A percentile compares a stretch with the other conserved stretches of the same genome.
Evolutionary conservation across 805 yeast species (phyloP).

Genomic region (Novakomyces olei): DNA sequence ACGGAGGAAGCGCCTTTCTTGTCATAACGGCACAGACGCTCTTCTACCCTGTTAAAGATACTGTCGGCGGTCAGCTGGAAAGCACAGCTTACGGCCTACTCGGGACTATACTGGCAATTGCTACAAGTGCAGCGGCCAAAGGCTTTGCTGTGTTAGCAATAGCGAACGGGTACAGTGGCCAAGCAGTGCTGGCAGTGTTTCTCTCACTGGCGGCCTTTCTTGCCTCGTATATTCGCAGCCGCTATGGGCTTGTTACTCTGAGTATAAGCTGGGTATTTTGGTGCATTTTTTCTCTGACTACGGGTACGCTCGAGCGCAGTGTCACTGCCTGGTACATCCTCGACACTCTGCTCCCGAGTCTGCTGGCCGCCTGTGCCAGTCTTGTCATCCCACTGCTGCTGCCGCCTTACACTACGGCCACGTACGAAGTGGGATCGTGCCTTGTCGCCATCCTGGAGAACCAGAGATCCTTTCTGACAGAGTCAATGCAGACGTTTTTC

Average conservation of each 20-base stretch:
- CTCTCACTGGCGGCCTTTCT: slow-evolving; percentile 1
- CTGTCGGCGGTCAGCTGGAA: slow-evolving; percentile 1
- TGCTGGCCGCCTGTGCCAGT: no score
- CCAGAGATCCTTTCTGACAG: no score
- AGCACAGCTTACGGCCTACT: not conserved
- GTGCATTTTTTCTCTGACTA: no score
- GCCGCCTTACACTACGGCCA: no score
- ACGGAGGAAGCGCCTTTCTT: slow-evolving; percentile 1
- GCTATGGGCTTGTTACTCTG: not conserved
- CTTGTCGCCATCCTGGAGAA: no score
- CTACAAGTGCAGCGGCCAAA: not conserved
- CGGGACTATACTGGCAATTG: not conserved
- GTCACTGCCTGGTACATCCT: no score
- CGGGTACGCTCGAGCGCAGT: no score
- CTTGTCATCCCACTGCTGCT: no score
- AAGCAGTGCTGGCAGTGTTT: not conserved
- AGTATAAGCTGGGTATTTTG: slow-evolving; percentile 2
- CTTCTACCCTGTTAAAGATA: slow-evolving; percentile 1
- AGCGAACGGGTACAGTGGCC: not conserved
- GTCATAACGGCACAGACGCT: not conserved
- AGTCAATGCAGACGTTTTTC: no score
- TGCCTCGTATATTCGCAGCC: slow-evolving; percentile 2
- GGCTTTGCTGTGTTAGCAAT: not conserved
- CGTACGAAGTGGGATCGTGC: no score
- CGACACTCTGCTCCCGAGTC: no score